Conservation (phyloP, 352 stramenopile species). For the Pythium coloratum region DNA sequence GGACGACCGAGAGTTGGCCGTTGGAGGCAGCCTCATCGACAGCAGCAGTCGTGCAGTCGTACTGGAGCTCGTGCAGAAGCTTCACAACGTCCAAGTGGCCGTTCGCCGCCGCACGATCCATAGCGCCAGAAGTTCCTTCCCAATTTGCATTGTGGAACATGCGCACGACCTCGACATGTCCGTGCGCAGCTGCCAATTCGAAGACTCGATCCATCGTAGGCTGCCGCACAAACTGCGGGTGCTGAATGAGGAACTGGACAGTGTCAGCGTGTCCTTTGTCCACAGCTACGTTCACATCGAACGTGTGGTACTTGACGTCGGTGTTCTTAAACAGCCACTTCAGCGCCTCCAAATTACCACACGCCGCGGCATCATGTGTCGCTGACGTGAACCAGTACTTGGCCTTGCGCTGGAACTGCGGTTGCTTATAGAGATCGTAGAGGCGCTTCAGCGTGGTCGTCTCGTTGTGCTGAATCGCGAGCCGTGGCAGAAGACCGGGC, state of each 20-base stretch:
- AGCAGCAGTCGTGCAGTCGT: conserved; percentile 7
- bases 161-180: conserved; percentile 18
- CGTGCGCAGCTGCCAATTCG: conserved; percentile 13
- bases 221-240: too few species aligned
- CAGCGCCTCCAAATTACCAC: conserved; percentile 5
- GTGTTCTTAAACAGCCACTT: conserved; percentile 17
- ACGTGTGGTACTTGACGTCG: neutral
- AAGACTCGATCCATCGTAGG: conserved; percentile 1
- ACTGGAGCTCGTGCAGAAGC: conserved; percentile 5
- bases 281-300: neutral
- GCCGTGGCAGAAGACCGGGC: conserved; percentile 6
- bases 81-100: conserved; percentile 24
- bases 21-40: neutral
- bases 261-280: conserved; percentile 14
- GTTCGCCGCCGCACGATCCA: conserved; percentile 27
- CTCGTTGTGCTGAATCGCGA: conserved; percentile 7
- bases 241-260: conserved; percentile 15
- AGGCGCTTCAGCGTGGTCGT: neutral
- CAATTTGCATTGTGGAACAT: conserved; percentile 16
- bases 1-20: conserved; percentile 13
- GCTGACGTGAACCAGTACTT: conserved; percentile 3
- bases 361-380: conserved; percentile 5
- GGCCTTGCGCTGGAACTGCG: neutral
- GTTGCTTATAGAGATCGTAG: conserved; percentile 2
- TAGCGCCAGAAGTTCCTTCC: conserved; percentile 8